Evolutionary conservation across 192 early-diverging fungal genomes (phyloP).

Genomic region (Entophlyctis helioformis): DNA sequence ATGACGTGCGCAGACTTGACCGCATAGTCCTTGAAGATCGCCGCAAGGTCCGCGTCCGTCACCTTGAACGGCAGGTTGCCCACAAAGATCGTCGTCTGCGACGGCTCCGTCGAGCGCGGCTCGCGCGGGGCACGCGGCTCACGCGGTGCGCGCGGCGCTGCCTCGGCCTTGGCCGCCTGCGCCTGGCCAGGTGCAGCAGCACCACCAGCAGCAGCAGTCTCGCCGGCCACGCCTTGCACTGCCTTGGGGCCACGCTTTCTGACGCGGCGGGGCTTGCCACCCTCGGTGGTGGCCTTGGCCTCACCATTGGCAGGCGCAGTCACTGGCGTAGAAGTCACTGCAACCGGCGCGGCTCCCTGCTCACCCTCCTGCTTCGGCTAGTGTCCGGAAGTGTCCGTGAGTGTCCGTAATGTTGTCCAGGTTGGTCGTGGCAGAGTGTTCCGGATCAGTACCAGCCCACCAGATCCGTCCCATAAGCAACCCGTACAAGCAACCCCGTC

Average conservation of each 20-base stretch:
- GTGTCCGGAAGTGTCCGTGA: too few species aligned
- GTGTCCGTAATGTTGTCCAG: not conserved
- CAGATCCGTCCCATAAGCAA: conserved; percentile 21
- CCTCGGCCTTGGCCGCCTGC: not conserved
- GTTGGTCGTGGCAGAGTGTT: not conserved
- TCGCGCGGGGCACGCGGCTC: conserved; percentile 7
- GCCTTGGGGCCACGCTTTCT: too few species aligned
- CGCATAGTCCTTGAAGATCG: conserved; percentile 37
- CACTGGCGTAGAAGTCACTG: too few species aligned
- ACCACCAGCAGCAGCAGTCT: conserved; percentile 9
- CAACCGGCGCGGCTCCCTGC: too few species aligned
- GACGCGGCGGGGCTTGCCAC: conserved; percentile 4
- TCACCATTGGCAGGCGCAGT: too few species aligned
- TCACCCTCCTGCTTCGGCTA: not conserved
- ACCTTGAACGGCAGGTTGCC: conserved; percentile 48
- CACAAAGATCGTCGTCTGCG: conserved; percentile 41
- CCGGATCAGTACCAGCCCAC: conserved; percentile 3
- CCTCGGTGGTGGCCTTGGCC: conserved; percentile 3
- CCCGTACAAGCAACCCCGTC: too few species aligned
- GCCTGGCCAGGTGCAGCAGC: conserved; percentile 12
- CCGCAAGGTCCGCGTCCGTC: conserved; percentile 22
- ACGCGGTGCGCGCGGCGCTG: conserved; percentile 4
- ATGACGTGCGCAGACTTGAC: conserved; percentile 69
- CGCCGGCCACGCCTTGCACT: not conserved
- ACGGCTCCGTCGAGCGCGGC: conserved; percentile 12